A percentile compares a stretch with the other conserved stretches of the same genome.
Conservation (phyloP, 2,329 filamentous ascomycete genomes). For the Aspergillus terreus region DNA sequence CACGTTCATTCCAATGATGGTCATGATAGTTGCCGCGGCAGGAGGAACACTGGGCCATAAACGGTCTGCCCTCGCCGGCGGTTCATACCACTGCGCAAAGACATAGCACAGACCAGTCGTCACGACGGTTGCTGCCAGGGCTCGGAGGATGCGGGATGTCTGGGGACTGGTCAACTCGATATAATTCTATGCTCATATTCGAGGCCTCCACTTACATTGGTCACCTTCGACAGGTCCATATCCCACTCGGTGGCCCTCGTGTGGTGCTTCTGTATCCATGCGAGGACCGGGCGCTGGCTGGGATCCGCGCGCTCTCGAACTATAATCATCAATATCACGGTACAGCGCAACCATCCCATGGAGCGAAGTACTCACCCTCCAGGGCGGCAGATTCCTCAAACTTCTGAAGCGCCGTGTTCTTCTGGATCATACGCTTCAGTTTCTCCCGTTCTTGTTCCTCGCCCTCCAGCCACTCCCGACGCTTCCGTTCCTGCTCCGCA, state of each 20-base stretch:
- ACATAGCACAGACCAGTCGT: slow-evolving; percentile 41
- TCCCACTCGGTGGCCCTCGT: slow-evolving; percentile 33
- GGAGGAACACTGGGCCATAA: slow-evolving; percentile 49
- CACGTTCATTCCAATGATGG: slow-evolving; percentile 49
- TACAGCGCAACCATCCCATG: not conserved
- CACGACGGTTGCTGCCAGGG: slow-evolving; percentile 37
- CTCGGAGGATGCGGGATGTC: slow-evolving; percentile 45
- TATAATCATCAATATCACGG: slow-evolving; percentile 19
- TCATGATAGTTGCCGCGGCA: slow-evolving; percentile 49
- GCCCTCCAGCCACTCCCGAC: slow-evolving; percentile 51
- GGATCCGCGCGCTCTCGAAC: slow-evolving; percentile 38
- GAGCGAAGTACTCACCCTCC: slow-evolving; percentile 26
- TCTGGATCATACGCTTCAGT: slow-evolving; percentile 27
- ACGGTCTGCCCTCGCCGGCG: slow-evolving; percentile 46
- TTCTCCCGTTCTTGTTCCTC: slow-evolving; percentile 43
- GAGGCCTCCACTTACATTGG: slow-evolving; percentile 25
- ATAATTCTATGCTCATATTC: no score
- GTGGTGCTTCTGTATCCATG: slow-evolving; percentile 43
- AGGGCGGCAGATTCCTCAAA: slow-evolving; percentile 32
- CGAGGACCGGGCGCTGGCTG: slow-evolving; percentile 34
- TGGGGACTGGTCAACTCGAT: slow-evolving; percentile 12
- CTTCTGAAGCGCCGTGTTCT: slow-evolving; percentile 34
- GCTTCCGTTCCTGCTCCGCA: slow-evolving; percentile 46
- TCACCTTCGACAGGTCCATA: slow-evolving; percentile 30
- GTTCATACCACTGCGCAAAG: slow-evolving; percentile 47